These are phyloP conservation scores for Plasmodium ovale DNA, from an alignment of 169 alveolate genomes.

Conservation along the genomic window DNA sequence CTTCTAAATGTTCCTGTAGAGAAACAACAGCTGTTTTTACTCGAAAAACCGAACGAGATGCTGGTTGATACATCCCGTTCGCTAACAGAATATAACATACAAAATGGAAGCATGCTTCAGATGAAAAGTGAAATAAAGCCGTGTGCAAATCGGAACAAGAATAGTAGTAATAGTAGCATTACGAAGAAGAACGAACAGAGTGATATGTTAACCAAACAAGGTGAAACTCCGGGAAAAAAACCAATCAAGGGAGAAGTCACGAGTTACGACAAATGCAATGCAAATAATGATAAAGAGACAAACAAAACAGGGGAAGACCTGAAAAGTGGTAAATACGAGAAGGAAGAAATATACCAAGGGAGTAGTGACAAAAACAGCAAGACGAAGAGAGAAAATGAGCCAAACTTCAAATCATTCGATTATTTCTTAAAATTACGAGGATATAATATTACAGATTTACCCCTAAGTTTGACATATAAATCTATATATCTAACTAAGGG, in stretches of 20 bases:
- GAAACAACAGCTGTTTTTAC: constrained; percentile 18
- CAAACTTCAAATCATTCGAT: constrained; percentile 89
- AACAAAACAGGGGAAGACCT: background rate
- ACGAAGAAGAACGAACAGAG: constrained; percentile 7
- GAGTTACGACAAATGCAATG: background rate
- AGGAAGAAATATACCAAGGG: too few species aligned
- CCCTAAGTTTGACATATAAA: constrained; percentile 69
- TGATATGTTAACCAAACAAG: background rate
- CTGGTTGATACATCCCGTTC: background rate
- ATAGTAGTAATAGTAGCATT: background rate
- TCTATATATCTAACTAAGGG: constrained; percentile 30
- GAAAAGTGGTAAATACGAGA: background rate
- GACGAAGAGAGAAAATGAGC: constrained; percentile 18
- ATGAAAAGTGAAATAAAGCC: constrained; percentile 53
- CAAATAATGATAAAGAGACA: background rate
- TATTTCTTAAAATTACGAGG: constrained; percentile 85
- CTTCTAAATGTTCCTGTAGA: constrained; percentile 42
- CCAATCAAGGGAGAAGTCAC: background rate
- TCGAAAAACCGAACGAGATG: background rate
- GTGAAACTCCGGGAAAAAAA: background rate
- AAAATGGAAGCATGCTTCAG: constrained; percentile 23
- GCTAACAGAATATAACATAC: constrained; percentile 2
- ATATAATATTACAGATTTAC: constrained; percentile 85
- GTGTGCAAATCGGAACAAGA: background rate
- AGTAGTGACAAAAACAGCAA: background rate